Base-by-base conservation (phyloP, 73 alveolate species). In the Tetrahymena thermophila region DNA sequence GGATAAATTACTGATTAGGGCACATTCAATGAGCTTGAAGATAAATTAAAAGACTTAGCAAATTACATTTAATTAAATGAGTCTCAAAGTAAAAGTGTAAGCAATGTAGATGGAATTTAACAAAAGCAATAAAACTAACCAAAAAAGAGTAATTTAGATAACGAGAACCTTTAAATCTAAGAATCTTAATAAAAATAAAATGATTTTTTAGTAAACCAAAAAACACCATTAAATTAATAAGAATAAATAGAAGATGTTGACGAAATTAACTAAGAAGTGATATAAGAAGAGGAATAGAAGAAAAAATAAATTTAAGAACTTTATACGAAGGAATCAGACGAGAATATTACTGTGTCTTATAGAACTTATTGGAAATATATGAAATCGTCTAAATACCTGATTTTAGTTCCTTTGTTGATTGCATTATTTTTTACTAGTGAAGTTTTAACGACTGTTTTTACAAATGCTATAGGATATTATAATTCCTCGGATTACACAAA, bases 1-100 rank as follows among this genome's bases (percentile, higher is more conserved):
- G 99, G 99, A 4, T 35, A 55, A 34, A 16, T 94, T 16, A 58
- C 40, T 21, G 50, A 89, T 0, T 37, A 57, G 57, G 96, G 96
- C 3, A 19, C 93, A 10, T 94, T 55, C 83, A 93, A 94, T 15
- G 13, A 94, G 43, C 38, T 94, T 9, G 89, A 94, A 94, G 37
- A 17, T 34, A 23, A 58, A 37, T 40, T 94, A 23, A n/a, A 58
- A 58, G 85, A 13, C 4, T 58, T 58, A 58, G 14, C 85, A 58
- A 58, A 58, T 31, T 17, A 58, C 34, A 58, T 17, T 21, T 11
- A 58, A 17, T 21, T 58, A 58, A 58, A 31, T 23, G 35, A 58
- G 9, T 44, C 58, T 58, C 38, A 58, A 3, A 21, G 35, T 31
- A 58, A 23, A 58, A 31, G 37, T 58, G 1, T 31, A 21, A 58